Evolutionary conservation across 805 yeast species (phyloP).

Genomic region (Yarrowia alimentaria): DNA sequence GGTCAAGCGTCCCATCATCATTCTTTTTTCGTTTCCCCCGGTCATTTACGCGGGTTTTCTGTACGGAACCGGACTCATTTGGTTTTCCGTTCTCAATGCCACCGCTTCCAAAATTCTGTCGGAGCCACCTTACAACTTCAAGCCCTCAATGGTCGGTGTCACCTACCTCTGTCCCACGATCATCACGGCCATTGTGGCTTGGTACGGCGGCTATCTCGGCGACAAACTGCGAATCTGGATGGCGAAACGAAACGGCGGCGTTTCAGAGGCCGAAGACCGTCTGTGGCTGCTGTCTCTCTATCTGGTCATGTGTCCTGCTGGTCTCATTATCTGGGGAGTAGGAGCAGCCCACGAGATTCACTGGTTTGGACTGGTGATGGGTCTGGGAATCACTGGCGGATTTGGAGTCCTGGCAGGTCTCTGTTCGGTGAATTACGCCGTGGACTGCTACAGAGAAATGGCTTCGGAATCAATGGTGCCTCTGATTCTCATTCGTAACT

Average conservation of each 20-base stretch:
- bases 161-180: constrained; percentile 16
- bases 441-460: constrained; percentile 48
- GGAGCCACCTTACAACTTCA: constrained; percentile 27
- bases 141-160: constrained; percentile 18
- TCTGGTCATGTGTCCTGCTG: constrained; percentile 47
- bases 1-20: constrained; percentile 23
- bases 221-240: constrained; percentile 22
- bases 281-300: constrained; percentile 47
- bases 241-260: constrained; percentile 41
- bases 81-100: constrained; percentile 24
- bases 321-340: constrained; percentile 53
- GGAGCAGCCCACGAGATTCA: constrained; percentile 50
- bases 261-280: constrained; percentile 52
- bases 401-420: constrained; percentile 47
- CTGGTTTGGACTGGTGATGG: constrained; percentile 50
- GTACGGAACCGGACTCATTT: constrained; percentile 20
- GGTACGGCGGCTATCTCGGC: constrained; percentile 21
- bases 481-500: constrained; percentile 49
- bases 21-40: constrained; percentile 18
- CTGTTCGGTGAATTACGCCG: constrained; percentile 47
- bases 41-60: constrained; percentile 20
- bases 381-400: constrained; percentile 47
- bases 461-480: constrained; percentile 48
- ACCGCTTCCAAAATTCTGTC: constrained; percentile 19
- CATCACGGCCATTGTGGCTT: constrained; percentile 3